These are phyloP conservation scores for Ailanthus altissimus DNA, from an alignment of 345 rosid species.

Conservation along the genomic window DNA sequence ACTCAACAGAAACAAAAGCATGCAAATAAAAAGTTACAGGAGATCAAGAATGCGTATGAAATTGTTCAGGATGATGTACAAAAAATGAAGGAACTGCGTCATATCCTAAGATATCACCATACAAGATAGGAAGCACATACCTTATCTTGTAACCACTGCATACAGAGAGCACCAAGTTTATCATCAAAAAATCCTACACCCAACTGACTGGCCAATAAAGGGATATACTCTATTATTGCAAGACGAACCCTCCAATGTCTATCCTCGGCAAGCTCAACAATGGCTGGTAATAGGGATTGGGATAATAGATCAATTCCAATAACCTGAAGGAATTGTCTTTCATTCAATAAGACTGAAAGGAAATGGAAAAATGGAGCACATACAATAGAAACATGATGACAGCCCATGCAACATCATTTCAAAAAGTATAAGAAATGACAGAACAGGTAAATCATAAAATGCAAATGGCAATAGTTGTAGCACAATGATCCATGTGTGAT, in stretches of 20 bases:
- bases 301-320: slow-evolving; percentile 95
- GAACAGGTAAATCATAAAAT: not conserved
- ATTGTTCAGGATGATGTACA: not conserved
- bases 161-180: slow-evolving; percentile 92
- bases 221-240: slow-evolving; percentile 95
- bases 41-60: not conserved
- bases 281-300: slow-evolving; percentile 90
- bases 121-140: slow-evolving; percentile 36
- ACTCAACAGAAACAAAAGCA: not conserved
- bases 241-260: slow-evolving; percentile 97
- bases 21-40: not conserved
- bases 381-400: not conserved
- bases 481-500: not conserved
- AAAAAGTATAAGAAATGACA: not conserved
- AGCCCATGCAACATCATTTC: not conserved
- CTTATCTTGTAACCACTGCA: slow-evolving; percentile 99
- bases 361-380: not conserved
- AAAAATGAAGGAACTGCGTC: not conserved
- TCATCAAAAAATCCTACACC: slow-evolving; percentile 93
- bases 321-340: slow-evolving; percentile 51
- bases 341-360: not conserved
- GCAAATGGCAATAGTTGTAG: not conserved
- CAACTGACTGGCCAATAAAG: slow-evolving; percentile 88
- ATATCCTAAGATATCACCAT: not conserved
- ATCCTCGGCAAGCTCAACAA: slow-evolving; percentile 98